Percentiles rank a stretch among this genome's conserved stretches.
These are phyloP conservation scores for Mychonastes homosphaera DNA, from an alignment of 139 green algal species.

Conservation along the genomic window DNA sequence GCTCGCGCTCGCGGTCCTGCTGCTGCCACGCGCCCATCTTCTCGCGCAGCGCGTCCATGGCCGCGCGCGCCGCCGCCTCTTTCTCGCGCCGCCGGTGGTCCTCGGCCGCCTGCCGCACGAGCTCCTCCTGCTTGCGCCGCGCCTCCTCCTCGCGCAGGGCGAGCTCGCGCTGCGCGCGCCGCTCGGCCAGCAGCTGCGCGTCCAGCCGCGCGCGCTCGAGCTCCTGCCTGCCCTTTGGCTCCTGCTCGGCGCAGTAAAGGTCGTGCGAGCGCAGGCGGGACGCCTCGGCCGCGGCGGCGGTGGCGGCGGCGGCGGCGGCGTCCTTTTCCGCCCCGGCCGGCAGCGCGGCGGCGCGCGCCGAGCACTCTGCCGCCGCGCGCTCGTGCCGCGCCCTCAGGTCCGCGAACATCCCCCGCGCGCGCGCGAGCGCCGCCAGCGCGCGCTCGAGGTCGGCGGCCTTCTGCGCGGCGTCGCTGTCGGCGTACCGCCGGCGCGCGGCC, in stretches of 20 bases:
- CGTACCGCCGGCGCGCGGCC: slow-evolving; percentile 44
- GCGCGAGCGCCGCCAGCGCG: slow-evolving; percentile 32
- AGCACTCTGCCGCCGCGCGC: no score
- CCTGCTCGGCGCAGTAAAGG: slow-evolving; percentile 31
- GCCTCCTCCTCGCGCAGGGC: background rate
- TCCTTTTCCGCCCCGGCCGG: no score
- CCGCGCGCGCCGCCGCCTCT: no score
- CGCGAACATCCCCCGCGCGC: slow-evolving; percentile 25
- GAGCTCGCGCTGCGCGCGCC: background rate
- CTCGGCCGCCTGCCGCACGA: background rate
- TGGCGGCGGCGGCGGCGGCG: background rate
- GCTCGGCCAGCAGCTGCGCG: background rate
- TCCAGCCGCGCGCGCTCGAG: no score
- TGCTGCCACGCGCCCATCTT: no score
- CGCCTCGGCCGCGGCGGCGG: background rate
- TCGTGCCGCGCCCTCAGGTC: no score
- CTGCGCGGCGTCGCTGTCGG: slow-evolving; percentile 24
- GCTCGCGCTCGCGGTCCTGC: background rate
- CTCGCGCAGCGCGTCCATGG: no score
- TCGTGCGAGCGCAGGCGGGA: slow-evolving; percentile 29
- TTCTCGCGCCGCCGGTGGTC: no score
- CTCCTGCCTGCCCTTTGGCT: background rate
- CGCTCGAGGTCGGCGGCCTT: slow-evolving; percentile 29
- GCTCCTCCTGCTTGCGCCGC: background rate
- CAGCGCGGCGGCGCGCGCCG: background rate